Evolutionary conservation across 371 early-diverging fungal species (phyloP).

Genomic region (Lichtheimia ornata): DNA sequence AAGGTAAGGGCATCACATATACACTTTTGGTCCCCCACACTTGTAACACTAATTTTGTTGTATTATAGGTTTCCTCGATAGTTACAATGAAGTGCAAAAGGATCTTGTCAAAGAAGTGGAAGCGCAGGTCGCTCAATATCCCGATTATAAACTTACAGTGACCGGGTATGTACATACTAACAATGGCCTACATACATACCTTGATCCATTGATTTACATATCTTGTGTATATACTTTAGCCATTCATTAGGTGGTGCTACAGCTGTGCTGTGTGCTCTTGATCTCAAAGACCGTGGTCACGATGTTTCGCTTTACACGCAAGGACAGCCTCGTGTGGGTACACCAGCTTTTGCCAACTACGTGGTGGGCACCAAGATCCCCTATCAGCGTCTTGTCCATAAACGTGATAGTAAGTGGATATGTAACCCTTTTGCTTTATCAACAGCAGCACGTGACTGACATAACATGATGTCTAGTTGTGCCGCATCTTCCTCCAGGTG

Average conservation of each 20-base stretch:
- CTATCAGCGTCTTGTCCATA: constrained; percentile 14
- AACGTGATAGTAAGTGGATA: constrained; percentile 16
- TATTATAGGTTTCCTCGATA: constrained; percentile 17
- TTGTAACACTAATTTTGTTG: too few species aligned
- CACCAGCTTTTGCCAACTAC: constrained; percentile 19
- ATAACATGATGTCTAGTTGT: constrained; percentile 11
- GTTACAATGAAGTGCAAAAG: constrained; percentile 12
- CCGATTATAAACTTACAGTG: constrained; percentile 20
- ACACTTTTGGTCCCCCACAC: too few species aligned
- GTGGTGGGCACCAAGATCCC: constrained; percentile 9
- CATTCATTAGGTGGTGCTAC: constrained; percentile 25
- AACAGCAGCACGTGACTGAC: not conserved
- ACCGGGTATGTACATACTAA: constrained; percentile 17
- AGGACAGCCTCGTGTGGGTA: constrained; percentile 24
- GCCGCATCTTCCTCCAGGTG: constrained; percentile 14
- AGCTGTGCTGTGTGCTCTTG: constrained; percentile 20
- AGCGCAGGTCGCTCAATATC: constrained; percentile 14
- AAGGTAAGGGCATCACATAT: constrained; percentile 1
- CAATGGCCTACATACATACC: too few species aligned
- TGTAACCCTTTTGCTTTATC: too few species aligned
- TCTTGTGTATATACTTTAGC: not conserved
- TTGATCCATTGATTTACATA: too few species aligned
- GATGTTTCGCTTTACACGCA: not conserved
- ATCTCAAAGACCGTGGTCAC: constrained; percentile 15
- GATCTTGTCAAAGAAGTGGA: constrained; percentile 4